These are phyloP conservation scores for Alternaria ethzedia DNA, from an alignment of 2,329 filamentous ascomycete genomes.

Conservation along the genomic window DNA sequence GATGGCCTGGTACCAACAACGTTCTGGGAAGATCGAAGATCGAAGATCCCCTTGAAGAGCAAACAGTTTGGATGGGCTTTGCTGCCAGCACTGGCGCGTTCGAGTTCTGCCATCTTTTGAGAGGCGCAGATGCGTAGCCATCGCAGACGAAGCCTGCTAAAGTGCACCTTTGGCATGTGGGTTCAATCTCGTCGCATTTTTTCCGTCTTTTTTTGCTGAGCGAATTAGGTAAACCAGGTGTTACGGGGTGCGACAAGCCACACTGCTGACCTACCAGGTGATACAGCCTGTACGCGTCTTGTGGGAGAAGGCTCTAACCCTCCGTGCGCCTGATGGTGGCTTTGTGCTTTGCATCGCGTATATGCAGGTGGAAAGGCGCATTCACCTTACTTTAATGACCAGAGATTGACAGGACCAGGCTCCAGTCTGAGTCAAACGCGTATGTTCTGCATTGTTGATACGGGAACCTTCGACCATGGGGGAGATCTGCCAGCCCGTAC, in stretches of 20 bases:
- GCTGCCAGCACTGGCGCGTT: background rate
- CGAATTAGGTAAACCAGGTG: background rate
- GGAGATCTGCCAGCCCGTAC: background rate
- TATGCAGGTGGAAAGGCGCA: background rate
- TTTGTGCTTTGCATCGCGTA: background rate
- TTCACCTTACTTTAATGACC: background rate
- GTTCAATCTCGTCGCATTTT: background rate
- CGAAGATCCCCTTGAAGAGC: background rate
- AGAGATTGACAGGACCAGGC: background rate
- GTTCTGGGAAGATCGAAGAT: background rate
- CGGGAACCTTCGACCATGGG: background rate
- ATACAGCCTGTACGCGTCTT: background rate
- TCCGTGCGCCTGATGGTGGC: background rate
- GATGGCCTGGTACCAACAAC: background rate
- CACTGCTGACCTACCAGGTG: background rate
- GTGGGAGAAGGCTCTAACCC: background rate
- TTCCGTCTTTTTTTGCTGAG: background rate
- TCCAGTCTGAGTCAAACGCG: background rate
- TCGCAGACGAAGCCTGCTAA: background rate
- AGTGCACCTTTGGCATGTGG: background rate
- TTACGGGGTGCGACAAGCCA: background rate
- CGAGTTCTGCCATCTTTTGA: background rate
- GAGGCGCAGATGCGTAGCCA: background rate
- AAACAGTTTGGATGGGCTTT: background rate
- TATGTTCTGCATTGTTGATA: background rate